phyloP scores from a whole-genome alignment of 2,329 filamentous ascomycete species.

The Alternaria ventricosa region DNA sequence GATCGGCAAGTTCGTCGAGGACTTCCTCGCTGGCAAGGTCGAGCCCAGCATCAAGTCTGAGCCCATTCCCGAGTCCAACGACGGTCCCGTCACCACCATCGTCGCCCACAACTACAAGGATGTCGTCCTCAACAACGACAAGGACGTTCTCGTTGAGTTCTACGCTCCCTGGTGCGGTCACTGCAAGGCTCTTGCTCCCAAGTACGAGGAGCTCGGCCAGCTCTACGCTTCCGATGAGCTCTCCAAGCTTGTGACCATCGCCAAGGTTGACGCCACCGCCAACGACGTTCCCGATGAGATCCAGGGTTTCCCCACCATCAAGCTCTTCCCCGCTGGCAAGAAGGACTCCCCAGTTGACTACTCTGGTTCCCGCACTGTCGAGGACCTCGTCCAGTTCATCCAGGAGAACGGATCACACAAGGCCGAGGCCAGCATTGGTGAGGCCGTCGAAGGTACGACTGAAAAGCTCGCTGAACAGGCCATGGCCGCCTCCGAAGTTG shows the following conservation, averaged over 20 bases:
- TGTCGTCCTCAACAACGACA: slow-evolving; percentile 87
- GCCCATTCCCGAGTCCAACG: slow-evolving; percentile 91
- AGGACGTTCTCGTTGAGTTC: slow-evolving; percentile 98
- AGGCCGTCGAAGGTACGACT: slow-evolving; percentile 48
- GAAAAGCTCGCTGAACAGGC: slow-evolving; percentile 53
- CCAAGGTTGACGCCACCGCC: slow-evolving; percentile 92
- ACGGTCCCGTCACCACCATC: slow-evolving; percentile 83
- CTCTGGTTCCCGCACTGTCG: slow-evolving; percentile 83
- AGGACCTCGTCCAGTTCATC: slow-evolving; percentile 91
- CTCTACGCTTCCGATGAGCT: slow-evolving; percentile 61
- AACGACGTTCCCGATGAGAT: slow-evolving; percentile 99
- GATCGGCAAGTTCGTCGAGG: slow-evolving; percentile 82
- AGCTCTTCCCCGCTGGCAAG: slow-evolving; percentile 89
- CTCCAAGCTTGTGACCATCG: slow-evolving; percentile 68
- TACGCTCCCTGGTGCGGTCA: slow-evolving; percentile 87
- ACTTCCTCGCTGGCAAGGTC: slow-evolving; percentile 85
- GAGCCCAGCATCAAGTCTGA: slow-evolving; percentile 98
- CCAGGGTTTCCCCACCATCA: slow-evolving; percentile 98
- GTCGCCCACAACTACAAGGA: slow-evolving; percentile 95
- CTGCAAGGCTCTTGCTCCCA: slow-evolving; percentile 72
- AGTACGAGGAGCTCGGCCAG: slow-evolving; percentile 69
- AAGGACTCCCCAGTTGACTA: slow-evolving; percentile 89
- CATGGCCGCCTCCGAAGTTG: slow-evolving; percentile 43
- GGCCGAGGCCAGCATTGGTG: slow-evolving; percentile 64
- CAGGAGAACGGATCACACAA: slow-evolving; percentile 94